Evolutionary conservation across 129 eudicot genomes (phyloP), one percentile per base, ranked within the genome.

Genomic region (Escallonia herrerae): DNA sequence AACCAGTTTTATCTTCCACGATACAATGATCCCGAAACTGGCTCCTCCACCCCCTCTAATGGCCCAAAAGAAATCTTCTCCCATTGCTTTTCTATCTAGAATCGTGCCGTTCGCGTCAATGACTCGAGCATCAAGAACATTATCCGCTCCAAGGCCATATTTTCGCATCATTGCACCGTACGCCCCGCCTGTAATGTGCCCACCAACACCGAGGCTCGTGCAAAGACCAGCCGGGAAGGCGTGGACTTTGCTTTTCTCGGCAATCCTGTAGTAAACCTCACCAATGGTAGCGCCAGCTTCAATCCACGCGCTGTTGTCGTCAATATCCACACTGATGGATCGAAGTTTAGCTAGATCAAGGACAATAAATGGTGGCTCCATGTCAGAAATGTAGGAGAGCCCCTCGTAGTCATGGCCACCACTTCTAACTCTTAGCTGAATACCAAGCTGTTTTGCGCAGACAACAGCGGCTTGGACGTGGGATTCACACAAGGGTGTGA

Each of bases 351-450:
- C 46, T 4, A 68, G 46, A 37, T 68, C 73, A 40, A 68, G 15
- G 40, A 68, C 48, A 46, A 68, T 8, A 37, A 68, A 68, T 13
- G 65, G 65, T 15, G 45, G 33, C 4, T 58, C 43, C 15, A 47
- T n/a, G 22, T 68, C 57, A 4, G 73, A 68, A 2, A 15, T 8
- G 43, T 46, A 47, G 4, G 73, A 68, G 41, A 68, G 43, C 47
- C 73, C 73, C 33, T 68, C 73, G 39, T 68, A 68, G 37, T 68
- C 73, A 58, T 68, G 73, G 65, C 73, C 73, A 4, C 73, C 73
- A 47, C 73, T 68, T 5, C 58, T 56, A 11, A 68, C 52, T 38
- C 73, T 60, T 6, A 68, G 58, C 58, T 68, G 58, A n/a, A 68
- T 68, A 2, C 45, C 38, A 0, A 68, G 64, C 64, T 68, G 14